These are phyloP conservation scores for Quercus phellos DNA, from an alignment of 331 rosid genomes.

Conservation along the genomic window DNA sequence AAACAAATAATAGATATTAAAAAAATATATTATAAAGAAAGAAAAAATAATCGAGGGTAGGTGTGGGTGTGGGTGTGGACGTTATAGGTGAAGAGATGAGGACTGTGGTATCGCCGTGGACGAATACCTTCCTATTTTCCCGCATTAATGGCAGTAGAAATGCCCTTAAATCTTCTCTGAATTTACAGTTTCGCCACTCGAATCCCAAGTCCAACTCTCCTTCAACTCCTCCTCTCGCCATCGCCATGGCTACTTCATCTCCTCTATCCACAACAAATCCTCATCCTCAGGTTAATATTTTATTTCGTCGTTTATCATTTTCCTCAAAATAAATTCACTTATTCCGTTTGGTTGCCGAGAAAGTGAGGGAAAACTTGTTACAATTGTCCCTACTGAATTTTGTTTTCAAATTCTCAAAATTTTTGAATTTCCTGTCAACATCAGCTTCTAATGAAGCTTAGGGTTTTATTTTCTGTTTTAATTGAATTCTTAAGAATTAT, in stretches of 20 bases:
- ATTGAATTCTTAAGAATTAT: no score
- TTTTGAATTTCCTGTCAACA: no score
- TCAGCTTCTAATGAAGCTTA: no score
- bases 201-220: conserved; percentile 28
- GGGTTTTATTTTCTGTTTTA: no score
- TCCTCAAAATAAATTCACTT: background rate
- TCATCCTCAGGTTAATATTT: conserved; percentile 16
- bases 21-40: background rate
- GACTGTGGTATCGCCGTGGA: conserved; percentile 48
- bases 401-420: background rate
- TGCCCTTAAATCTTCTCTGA: conserved; percentile 21
- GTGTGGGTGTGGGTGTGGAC: background rate
- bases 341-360: background rate
- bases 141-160: conserved; percentile 33
- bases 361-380: background rate
- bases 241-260: conserved; percentile 75
- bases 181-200: conserved; percentile 29
- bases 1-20: no score
- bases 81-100: conserved; percentile 32
- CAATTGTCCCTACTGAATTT: background rate
- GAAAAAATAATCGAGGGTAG: background rate
- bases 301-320: background rate
- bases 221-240: conserved; percentile 32
- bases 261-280: conserved; percentile 45
- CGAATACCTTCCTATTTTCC: conserved; percentile 29